Percentiles rank a stretch among this genome's conserved stretches.
These are phyloP conservation scores for Heliamphora pulchella DNA, from an alignment of 179 eudicot species.

Conservation along the genomic window DNA sequence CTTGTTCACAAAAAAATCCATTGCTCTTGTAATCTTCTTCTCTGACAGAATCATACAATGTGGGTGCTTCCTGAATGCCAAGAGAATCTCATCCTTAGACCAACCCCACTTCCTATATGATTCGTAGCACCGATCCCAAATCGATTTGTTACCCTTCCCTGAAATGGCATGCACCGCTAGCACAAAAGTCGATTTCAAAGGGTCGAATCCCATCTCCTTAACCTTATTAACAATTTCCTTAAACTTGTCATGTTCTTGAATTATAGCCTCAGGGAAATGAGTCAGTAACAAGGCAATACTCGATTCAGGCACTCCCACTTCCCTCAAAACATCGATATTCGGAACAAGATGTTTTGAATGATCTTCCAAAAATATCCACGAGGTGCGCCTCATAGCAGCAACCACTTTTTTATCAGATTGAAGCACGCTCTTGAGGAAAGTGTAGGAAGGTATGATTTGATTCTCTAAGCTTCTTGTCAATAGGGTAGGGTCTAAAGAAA, in stretches of 20 bases:
- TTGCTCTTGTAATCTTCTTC: slow-evolving; percentile 18
- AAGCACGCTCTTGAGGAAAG: slow-evolving; percentile 20
- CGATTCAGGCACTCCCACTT: slow-evolving; percentile 11
- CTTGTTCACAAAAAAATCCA: slow-evolving; percentile 23
- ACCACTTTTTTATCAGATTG: slow-evolving; percentile 17
- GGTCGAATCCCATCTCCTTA: slow-evolving; percentile 19
- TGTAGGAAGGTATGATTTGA: slow-evolving; percentile 14
- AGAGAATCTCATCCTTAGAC: slow-evolving; percentile 24
- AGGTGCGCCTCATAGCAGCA: background rate
- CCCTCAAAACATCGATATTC: slow-evolving; percentile 19
- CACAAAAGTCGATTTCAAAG: slow-evolving; percentile 19
- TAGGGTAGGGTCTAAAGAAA: slow-evolving; percentile 5
- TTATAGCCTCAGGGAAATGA: background rate
- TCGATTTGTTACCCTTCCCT: slow-evolving; percentile 8
- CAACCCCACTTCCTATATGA: slow-evolving; percentile 28
- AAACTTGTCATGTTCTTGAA: slow-evolving; percentile 16
- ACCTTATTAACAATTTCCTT: slow-evolving; percentile 12
- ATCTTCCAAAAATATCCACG: background rate
- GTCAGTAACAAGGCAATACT: slow-evolving; percentile 11
- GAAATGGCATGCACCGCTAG: slow-evolving; percentile 20
- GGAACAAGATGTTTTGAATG: background rate
- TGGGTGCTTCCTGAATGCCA: slow-evolving; percentile 25
- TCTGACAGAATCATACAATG: slow-evolving; percentile 23
- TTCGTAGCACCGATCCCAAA: slow-evolving; percentile 19
- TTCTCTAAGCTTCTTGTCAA: slow-evolving; percentile 16